Percentiles rank a stretch among this genome's conserved stretches.
These are phyloP conservation scores for Cymodocea nodosa DNA, from an alignment of 116 monocot species.

Conservation along the genomic window DNA sequence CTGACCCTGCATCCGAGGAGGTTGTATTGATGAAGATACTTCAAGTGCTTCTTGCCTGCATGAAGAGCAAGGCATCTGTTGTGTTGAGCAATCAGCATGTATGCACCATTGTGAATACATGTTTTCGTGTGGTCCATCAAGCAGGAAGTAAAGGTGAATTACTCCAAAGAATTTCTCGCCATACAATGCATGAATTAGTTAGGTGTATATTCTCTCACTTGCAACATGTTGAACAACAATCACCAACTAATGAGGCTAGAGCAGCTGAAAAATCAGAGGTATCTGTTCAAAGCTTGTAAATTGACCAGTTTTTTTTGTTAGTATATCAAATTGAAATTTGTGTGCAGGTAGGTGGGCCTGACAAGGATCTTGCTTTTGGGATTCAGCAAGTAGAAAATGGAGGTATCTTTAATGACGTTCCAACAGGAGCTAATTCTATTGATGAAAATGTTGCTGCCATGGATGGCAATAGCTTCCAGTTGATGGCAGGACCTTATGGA, in stretches of 20 bases:
- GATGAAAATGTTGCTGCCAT: slow-evolving; percentile 17
- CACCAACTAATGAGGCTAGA: slow-evolving; percentile 1
- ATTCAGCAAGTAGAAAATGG: slow-evolving; percentile 41
- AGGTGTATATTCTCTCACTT: slow-evolving; percentile 43
- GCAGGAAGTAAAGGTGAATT: slow-evolving; percentile 59
- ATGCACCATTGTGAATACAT: slow-evolving; percentile 62
- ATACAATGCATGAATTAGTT: slow-evolving; percentile 65
- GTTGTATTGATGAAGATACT: slow-evolving; percentile 62
- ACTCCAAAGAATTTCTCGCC: slow-evolving; percentile 51
- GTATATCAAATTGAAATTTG: slow-evolving; percentile 3
- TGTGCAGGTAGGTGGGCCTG: slow-evolving; percentile 34
- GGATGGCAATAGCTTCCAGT: slow-evolving; percentile 10
- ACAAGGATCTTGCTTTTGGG: slow-evolving; percentile 40
- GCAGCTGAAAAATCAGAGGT: slow-evolving; percentile 26
- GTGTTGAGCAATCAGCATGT: slow-evolving; percentile 43
- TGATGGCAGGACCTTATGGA: slow-evolving; percentile 62
- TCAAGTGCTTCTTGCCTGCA: slow-evolving; percentile 52
- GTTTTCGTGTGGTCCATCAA: slow-evolving; percentile 71
- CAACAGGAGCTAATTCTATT: slow-evolving; percentile 7
- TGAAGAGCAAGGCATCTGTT: slow-evolving; percentile 31
- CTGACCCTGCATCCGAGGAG: slow-evolving; percentile 63
- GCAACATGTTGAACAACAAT: slow-evolving; percentile 13
- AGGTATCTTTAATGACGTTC: background rate
- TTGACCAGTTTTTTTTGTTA: background rate
- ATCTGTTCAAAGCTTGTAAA: slow-evolving; percentile 2